Conservation (phyloP, 495 filamentous ascomycete species). For the Aspergillus baeticus region DNA sequence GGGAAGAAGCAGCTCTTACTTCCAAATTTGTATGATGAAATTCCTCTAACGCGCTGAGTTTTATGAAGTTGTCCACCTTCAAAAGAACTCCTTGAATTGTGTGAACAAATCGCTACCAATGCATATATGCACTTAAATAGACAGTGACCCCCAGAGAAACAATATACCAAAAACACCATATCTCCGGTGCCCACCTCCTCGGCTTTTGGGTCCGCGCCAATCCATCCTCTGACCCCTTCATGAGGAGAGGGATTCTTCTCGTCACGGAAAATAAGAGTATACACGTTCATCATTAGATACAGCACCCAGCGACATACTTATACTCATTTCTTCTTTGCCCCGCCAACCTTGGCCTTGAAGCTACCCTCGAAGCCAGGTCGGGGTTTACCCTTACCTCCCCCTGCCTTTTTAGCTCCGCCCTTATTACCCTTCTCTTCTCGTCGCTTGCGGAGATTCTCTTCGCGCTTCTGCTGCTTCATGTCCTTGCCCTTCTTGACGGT, state of each 20-base stretch:
- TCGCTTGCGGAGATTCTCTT: slow-evolving; percentile 82
- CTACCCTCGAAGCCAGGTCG: slow-evolving; percentile 91
- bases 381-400: slow-evolving; percentile 58
- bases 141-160: slow-evolving; percentile 18
- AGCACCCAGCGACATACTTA: slow-evolving; percentile 1
- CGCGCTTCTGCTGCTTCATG: slow-evolving; percentile 80
- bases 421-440: slow-evolving; percentile 74
- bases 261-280: slow-evolving; percentile 4
- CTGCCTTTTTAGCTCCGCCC: slow-evolving; percentile 50
- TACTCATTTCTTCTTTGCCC: slow-evolving; percentile 42
- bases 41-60: too few relatives aligned
- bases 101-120: slow-evolving; percentile 32
- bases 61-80: too few relatives aligned
- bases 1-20: too few relatives aligned
- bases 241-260: not conserved
- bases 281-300: slow-evolving; percentile 15
- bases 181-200: slow-evolving; percentile 18
- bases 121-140: slow-evolving; percentile 25
- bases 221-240: not conserved
- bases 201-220: slow-evolving; percentile 5
- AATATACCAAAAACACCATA: slow-evolving; percentile 25
- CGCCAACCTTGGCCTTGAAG: slow-evolving; percentile 60
- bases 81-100: slow-evolving; percentile 17
- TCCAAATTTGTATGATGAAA: too few relatives aligned
- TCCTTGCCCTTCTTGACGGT: slow-evolving; percentile 73